Evolutionary conservation across 2,329 filamentous ascomycete species (phyloP), one percentile per base, ranked within the genome.

Genomic region (Pestalotiopsis fici): DNA sequence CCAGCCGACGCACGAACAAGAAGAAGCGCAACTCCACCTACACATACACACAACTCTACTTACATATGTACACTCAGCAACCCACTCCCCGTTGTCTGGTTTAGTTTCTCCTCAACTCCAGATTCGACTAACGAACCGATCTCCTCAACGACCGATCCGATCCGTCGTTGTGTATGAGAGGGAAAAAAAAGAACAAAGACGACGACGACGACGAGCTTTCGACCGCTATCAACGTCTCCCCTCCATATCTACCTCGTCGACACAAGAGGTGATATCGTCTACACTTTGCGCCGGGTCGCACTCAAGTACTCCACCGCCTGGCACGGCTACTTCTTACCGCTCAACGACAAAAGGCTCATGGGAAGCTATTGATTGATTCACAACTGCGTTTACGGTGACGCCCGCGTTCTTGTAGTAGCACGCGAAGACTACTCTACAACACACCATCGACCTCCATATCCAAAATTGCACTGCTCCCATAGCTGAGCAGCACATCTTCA

Each of bases 41-140:
- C 37, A 50, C 37, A 62, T 47, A 25, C 35, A 28, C 59, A 57
- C 27, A 59, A 66, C 43, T 50, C 61, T 59, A 35, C 66, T 65
- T 68, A 69, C 68, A 72, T 74, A 77, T 77, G 75, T 78, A 78
- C 70, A 73, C 74, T 73, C 72, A 21, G 23, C 74, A 76, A 77
- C 72, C 76, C 76, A 73, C 74, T 70, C 72, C 67, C 64, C 71
- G 67, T 68, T 66, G 64, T 43, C 28, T 37, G 35, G 55, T 61
- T 66, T 66, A 60, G 27, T 57, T 31, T 69, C 73, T 66, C 66
- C 70, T 67, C 70, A 70, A 71, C 72, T 70, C 65, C 66, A 70
- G 54, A 65, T 39, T 55, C 47, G 23, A 54, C 62, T 60, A 60
- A 60, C 31, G 57, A 60, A 31, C 67, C 69, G 69, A 71, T 69